phyloP scores from a whole-genome alignment of 169 alveolate genomes.

The Theileria sp. region DNA sequence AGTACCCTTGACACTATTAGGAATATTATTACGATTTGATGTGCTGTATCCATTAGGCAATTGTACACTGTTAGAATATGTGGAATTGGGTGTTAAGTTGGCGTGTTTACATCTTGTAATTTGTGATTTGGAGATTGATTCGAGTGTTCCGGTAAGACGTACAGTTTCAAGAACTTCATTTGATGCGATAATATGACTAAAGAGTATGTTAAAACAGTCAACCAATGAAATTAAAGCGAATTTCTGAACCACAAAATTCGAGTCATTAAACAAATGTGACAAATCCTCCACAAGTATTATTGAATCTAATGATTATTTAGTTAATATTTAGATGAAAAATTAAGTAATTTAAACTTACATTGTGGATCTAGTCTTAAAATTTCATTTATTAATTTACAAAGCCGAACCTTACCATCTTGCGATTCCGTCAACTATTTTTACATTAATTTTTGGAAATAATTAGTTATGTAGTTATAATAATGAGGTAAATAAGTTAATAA shows the following conservation, averaged over 20 bases:
- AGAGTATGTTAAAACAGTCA: slow-evolving; percentile 29
- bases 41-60: not conserved
- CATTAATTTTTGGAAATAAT: not conserved
- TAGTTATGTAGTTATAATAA: not conserved
- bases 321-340: not conserved
- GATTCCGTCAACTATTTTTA: slow-evolving; percentile 45
- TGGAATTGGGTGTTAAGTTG: not conserved
- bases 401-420: slow-evolving; percentile 44
- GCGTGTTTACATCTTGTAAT: not conserved
- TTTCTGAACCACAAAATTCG: slow-evolving; percentile 24
- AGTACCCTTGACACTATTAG: not conserved
- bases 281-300: slow-evolving; percentile 60
- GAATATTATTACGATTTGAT: not conserved
- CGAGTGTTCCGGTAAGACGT: not conserved
- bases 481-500: not conserved
- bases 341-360: slow-evolving; percentile 28
- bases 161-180: not conserved
- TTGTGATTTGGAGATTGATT: not conserved
- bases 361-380: slow-evolving; percentile 45
- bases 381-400: slow-evolving; percentile 44
- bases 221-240: slow-evolving; percentile 40
- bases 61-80: not conserved
- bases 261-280: slow-evolving; percentile 53
- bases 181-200: slow-evolving; percentile 1
- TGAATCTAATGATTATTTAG: slow-evolving; percentile 20